Evolutionary conservation across 768 basidiomycete species (phyloP).

Genomic region (Suillus cothurnatus): DNA sequence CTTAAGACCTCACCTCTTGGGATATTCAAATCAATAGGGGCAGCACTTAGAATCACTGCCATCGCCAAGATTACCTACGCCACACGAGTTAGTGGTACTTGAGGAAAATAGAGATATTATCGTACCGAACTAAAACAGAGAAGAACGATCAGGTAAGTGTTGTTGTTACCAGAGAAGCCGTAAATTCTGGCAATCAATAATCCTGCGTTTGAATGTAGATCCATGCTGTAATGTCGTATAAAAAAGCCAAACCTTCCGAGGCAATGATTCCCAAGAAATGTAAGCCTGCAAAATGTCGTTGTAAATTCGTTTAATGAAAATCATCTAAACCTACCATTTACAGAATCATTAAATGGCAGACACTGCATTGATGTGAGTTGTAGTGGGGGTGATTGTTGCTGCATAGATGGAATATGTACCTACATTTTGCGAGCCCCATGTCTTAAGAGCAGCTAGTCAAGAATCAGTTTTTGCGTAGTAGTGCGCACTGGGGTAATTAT

Average conservation of each 20-base stretch:
- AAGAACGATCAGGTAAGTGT: neutral
- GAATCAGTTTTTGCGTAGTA: neutral
- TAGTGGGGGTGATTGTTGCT: neutral
- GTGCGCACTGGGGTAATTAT: neutral
- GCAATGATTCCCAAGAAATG: conserved; percentile 1
- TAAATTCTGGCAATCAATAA: conserved; percentile 1
- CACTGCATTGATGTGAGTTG: neutral
- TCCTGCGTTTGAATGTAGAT: neutral
- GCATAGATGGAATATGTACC: neutral
- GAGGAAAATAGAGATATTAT: neutral
- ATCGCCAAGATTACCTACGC: neutral
- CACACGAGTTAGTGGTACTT: neutral
- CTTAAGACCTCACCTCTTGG: neutral
- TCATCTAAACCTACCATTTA: neutral
- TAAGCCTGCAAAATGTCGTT: neutral
- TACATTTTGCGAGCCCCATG: conserved; percentile 1
- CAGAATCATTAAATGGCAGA: neutral
- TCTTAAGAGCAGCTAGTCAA: neutral
- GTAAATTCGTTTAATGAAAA: neutral
- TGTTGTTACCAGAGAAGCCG: neutral
- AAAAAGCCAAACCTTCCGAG: neutral
- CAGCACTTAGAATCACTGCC: conserved; percentile 1
- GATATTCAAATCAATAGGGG: neutral
- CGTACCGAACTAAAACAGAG: neutral
- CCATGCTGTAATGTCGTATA: neutral